Evolutionary conservation across 179 eudicot species (phyloP), one percentile per base, ranked within the genome.

Genomic region (Actinidia chinensis): DNA sequence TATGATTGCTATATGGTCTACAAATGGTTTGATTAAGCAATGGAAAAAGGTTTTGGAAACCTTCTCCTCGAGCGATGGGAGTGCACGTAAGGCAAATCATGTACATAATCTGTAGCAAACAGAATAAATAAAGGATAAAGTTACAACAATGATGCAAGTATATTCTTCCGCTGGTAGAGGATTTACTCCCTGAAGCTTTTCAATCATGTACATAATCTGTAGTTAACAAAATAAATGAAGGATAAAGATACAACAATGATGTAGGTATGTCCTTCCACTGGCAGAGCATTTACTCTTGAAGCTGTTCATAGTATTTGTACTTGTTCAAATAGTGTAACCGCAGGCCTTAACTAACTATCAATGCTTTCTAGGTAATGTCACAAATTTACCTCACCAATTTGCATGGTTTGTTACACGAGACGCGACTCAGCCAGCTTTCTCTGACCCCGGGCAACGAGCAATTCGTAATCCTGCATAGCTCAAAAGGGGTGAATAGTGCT

Each of bases 381-480:
- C n/a, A 76, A 48, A 60, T 58, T 28, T 63, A 40, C 55, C 12
- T 65, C 56, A 3, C 33, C 33, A 50, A 64, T 75, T 18, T 48
- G 25, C 0, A 61, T 3, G 46, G 36, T 64, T 78, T 40, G 56
- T 85, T 80, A 90, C 54, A 83, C 87, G 23, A 84, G 67, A 84
- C 78, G 86, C 20, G 93, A 88, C 78, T 82, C 91, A 10, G 90
- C 86, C 80, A 89, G 71, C 83, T 82, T 86, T 47, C 80, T 81
- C 79, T 82, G 85, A 22, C 72, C 84, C 79, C 84, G 86, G 52
- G 88, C 81, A 76, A 72, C 80, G 72, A 94, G 90, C 76, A 80
- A 71, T 68, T 87, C 90, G 48, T 82, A 89, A 85, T 94, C 98
- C 98, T 94, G 87, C 83, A 84, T 64, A 52, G 36, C 13, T 56